Evolutionary conservation across 352 stramenopile genomes (phyloP).

Genomic region (Globisporangium uncinulatum): DNA sequence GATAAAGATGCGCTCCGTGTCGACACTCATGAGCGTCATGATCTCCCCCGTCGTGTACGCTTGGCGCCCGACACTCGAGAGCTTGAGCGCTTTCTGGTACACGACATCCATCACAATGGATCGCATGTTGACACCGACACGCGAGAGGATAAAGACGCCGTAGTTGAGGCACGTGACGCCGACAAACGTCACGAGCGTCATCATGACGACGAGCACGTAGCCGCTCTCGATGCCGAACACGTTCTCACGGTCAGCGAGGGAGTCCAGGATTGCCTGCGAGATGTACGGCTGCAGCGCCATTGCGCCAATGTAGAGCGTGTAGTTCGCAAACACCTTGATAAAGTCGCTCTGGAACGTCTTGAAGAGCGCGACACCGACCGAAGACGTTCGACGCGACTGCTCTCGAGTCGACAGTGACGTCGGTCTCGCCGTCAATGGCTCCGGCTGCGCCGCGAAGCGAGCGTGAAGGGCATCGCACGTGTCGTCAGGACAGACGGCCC

Average conservation of each 20-base stretch:
- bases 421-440: no score
- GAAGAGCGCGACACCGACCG: no score
- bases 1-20: conserved; percentile 23
- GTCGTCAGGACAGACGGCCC: conserved; percentile 23
- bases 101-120: conserved; percentile 17
- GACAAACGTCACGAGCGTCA: conserved; percentile 12
- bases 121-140: conserved; percentile 18
- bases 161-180: conserved; percentile 18
- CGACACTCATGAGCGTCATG: conserved; percentile 20
- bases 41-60: conserved; percentile 21
- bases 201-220: conserved; percentile 19
- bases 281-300: conserved; percentile 17
- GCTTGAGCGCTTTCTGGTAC: conserved; percentile 17
- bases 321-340: no score
- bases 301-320: no score
- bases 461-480: conserved; percentile 19
- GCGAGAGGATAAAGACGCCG: conserved; percentile 15
- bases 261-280: conserved; percentile 20
- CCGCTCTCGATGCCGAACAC: conserved; percentile 11
- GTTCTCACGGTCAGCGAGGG: conserved; percentile 9
- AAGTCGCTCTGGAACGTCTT: no score
- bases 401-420: no score
- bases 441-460: conserved; percentile 11
- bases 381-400: no score
- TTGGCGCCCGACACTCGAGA: conserved; percentile 15